Conservation (phyloP, 1,284 basidiomycete genomes). For the Ceratobasidium sp. region DNA sequence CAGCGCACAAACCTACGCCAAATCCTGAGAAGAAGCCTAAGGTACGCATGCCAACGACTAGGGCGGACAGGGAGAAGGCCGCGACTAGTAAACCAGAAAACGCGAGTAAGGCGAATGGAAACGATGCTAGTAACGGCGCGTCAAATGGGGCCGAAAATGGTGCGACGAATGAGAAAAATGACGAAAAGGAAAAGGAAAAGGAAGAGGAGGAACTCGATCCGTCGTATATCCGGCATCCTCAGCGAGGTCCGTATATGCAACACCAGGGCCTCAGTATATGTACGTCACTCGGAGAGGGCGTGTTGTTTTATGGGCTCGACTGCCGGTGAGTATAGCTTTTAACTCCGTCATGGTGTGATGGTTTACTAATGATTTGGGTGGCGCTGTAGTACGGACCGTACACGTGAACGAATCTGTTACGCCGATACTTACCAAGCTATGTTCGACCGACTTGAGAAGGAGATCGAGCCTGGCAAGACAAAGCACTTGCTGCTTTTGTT, state of each 20-base stretch:
- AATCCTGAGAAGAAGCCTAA: neutral
- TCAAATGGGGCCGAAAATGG: neutral
- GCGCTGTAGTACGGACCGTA: conserved; percentile 54
- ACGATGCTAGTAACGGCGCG: too few species aligned
- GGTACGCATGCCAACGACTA: neutral
- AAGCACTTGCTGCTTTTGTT: conserved; percentile 57
- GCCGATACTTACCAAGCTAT: conserved; percentile 55
- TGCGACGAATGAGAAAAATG: conserved; percentile 14
- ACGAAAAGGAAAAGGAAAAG: conserved; percentile 9
- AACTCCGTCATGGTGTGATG: neutral
- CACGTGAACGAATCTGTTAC: conserved; percentile 56
- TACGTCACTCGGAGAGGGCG: conserved; percentile 51
- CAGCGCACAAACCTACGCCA: conserved; percentile 13
- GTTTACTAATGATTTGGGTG: neutral
- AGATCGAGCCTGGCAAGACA: conserved; percentile 52
- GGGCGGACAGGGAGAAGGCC: neutral
- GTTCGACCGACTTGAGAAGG: conserved; percentile 54
- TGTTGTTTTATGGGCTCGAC: conserved; percentile 56
- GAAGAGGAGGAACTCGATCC: conserved; percentile 48
- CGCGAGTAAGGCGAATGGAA: conserved; percentile 10
- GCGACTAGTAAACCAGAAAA: conserved; percentile 1
- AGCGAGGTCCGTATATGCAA: conserved; percentile 51
- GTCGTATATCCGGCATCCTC: conserved; percentile 50
- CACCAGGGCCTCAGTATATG: conserved; percentile 51
- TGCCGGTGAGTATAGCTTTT: conserved; percentile 49